phyloP scores from a whole-genome alignment of 78 protist genomes.

The Polysphondylium violaceum region DNA sequence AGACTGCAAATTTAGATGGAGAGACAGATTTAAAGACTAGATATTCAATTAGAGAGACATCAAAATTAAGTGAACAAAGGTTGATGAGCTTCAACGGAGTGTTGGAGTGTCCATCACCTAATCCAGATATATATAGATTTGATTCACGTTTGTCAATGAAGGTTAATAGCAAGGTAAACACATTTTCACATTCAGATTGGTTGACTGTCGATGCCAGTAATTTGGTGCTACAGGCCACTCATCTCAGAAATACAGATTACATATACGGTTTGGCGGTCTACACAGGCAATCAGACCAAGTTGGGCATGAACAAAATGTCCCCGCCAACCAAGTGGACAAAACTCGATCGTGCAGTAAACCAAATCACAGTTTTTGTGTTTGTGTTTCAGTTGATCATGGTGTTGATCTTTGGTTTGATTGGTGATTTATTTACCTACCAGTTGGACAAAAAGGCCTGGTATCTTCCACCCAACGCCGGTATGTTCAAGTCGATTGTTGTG shows the following conservation, averaged over 20 bases:
- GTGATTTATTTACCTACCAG: constrained; percentile 2
- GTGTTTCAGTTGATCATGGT: constrained; percentile 76
- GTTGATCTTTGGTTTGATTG: constrained; percentile 82
- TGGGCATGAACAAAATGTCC: constrained; percentile 78
- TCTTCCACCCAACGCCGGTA: neutral
- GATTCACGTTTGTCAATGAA: constrained; percentile 70
- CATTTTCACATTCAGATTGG: constrained; percentile 45
- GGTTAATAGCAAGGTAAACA: neutral
- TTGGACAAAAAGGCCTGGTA: constrained; percentile 15
- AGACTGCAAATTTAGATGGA: constrained; percentile 93
- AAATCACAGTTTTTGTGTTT: constrained; percentile 71
- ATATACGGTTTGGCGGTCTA: constrained; percentile 87
- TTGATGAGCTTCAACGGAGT: constrained; percentile 27
- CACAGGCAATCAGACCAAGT: constrained; percentile 92
- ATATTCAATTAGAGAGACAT: constrained; percentile 33
- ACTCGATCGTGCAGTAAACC: constrained; percentile 81
- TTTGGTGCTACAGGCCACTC: constrained; percentile 79
- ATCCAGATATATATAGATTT: constrained; percentile 82
- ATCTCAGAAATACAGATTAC: constrained; percentile 61
- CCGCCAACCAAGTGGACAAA: constrained; percentile 88
- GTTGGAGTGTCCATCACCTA: constrained; percentile 85
- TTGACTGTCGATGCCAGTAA: constrained; percentile 15
- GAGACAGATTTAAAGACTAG: constrained; percentile 92
- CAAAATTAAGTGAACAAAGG: neutral
- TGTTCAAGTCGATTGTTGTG: constrained; percentile 33